Percentiles rank a stretch among this genome's conserved stretches.
Evolutionary conservation across 768 basidiomycete species (phyloP).

Genomic region (Chlorophyllum brunneum): DNA sequence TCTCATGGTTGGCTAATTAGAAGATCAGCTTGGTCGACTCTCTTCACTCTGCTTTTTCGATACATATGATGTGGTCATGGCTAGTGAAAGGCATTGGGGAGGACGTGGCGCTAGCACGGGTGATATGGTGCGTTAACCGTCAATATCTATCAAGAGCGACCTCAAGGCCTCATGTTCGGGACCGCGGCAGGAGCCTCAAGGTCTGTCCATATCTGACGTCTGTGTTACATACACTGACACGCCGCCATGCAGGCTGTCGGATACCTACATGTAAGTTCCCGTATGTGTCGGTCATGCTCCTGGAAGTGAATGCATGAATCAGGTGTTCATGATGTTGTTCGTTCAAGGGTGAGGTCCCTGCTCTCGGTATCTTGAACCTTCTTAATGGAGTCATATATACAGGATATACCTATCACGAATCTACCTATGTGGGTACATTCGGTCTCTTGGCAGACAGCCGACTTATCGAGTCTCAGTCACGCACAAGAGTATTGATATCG

Average conservation of each 20-base stretch:
- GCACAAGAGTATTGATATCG: background rate
- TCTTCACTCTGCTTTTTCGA: slow-evolving; percentile 11
- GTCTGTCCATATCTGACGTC: background rate
- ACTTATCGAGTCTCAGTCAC: background rate
- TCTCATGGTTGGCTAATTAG: background rate
- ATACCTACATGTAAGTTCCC: slow-evolving; percentile 5
- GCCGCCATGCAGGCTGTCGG: slow-evolving; percentile 4
- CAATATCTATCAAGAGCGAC: background rate
- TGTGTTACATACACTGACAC: background rate
- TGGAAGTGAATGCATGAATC: background rate
- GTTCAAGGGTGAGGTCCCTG: slow-evolving; percentile 8
- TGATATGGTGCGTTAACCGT: slow-evolving; percentile 6
- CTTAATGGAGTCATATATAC: background rate
- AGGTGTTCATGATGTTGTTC: slow-evolving; percentile 10
- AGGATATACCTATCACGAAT: slow-evolving; percentile 10
- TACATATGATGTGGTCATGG: slow-evolving; percentile 12
- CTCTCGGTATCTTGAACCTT: background rate
- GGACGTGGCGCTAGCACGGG: background rate
- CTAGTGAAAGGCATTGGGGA: slow-evolving; percentile 4
- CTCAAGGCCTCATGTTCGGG: background rate
- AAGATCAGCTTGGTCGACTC: slow-evolving; percentile 3
- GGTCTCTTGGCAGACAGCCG: background rate
- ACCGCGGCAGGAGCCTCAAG: slow-evolving; percentile 9
- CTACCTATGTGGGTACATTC: slow-evolving; percentile 5
- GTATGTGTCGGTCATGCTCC: background rate